Evolutionary conservation across 208 protist genomes (phyloP), one percentile per base, ranked within the genome.

Genomic region (Strigomonas galati): DNA sequence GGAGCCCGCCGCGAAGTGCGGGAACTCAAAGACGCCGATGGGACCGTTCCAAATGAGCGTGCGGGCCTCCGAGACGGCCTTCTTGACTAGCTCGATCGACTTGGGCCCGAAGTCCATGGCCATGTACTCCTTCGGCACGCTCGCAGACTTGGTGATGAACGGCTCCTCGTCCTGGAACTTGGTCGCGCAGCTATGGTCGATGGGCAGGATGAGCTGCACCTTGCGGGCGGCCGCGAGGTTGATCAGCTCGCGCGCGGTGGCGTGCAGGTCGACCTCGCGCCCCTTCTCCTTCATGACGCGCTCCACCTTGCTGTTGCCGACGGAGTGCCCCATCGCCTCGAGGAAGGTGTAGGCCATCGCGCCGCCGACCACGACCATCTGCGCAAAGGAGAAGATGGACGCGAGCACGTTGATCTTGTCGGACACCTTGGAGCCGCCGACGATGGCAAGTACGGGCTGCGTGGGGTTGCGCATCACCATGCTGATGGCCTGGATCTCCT

Each of bases 381-480:
- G 87, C 0, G 99, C 97, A 76, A 98, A 98, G 62, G 98, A 92
- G 51, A 99, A 87, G 32, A 99, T 89, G 67, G 99, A 99, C 30
- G 98, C 72, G 65, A 99, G 99, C 3, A 99, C 81, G 72, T 96
- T 94, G 68, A 99, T 99, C 89, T 99, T 99, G 77, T 99, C 98
- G 12, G 85, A 93, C 24, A 99, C 98, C 85, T 99, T 99, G 52
- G 98, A 87, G 57, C 98, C 92, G 21, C 92, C 92, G 7, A 97
- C 84, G 61, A 99, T 99, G 59, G 98, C 97, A 0, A 99, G 72
- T 24, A 99, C 67, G 10, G 94, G 94, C 57, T 84, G 81, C 12
- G 76, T 62, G 0, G 94, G 94, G 51, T 94, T 89, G 57, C 81
- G 79, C 81, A 98, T 87, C 26, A 97, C 94, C 81, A 96, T 99